Conservation (phyloP, 1,139 yeast genomes). For the Suhomyces choctaworum region DNA sequence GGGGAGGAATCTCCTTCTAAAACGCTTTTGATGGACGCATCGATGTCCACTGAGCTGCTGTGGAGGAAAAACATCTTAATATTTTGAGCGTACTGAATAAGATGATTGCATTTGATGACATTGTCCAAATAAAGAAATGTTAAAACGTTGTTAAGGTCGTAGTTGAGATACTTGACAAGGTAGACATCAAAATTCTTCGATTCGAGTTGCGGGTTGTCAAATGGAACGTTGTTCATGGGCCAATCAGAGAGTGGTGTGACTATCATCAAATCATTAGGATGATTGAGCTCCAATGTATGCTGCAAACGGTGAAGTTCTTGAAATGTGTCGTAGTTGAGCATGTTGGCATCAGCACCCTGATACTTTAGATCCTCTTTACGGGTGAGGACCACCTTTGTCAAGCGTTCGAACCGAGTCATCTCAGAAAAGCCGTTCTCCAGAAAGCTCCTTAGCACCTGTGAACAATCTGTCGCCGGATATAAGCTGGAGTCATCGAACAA, state of each 20-base stretch:
- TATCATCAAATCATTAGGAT: constrained; percentile 10
- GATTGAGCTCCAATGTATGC: constrained; percentile 1
- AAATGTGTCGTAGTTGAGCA: constrained; percentile 20
- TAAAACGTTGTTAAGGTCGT: constrained; percentile 19
- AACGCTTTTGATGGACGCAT: constrained; percentile 5
- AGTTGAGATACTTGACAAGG: constrained; percentile 29
- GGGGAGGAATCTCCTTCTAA: constrained; percentile 2
- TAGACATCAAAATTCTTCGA: constrained; percentile 16
- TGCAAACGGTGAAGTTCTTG: constrained; percentile 15
- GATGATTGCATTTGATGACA: constrained; percentile 48
- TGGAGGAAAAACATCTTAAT: constrained; percentile 38
- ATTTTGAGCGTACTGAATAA: constrained; percentile 46
- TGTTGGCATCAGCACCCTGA: constrained; percentile 13
- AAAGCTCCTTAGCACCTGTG: neutral
- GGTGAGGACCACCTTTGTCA: constrained; percentile 12
- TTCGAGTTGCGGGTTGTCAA: constrained; percentile 2
- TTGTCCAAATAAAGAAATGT: constrained; percentile 40
- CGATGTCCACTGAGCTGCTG: constrained; percentile 5
- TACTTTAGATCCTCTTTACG: too few species aligned
- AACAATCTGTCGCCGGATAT: neutral
- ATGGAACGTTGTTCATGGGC: constrained; percentile 17
- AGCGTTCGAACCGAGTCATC: neutral
- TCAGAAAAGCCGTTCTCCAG: neutral
- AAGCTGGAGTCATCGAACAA: neutral
- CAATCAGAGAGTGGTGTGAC: constrained; percentile 26